Evolutionary conservation across 441 rosid species (phyloP), one percentile per base, ranked within the genome.

Genomic region (Arabidopsis hybrid): DNA sequence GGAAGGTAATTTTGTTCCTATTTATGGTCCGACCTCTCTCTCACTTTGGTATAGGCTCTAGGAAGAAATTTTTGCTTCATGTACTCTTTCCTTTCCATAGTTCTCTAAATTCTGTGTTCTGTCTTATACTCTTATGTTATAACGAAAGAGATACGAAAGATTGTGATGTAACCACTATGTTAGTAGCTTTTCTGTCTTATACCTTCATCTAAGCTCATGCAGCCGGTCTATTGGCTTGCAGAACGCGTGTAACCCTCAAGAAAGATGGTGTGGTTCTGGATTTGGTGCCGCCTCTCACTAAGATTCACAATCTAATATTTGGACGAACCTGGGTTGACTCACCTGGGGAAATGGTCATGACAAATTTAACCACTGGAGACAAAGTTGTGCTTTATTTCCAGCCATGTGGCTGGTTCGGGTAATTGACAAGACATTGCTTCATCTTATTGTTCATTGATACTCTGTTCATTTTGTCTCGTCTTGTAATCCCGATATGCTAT

Each of bases 401-500:
- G 83, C 89, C 91, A 17, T 87, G 91, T 56, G 89, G 93, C 58
- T 89, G 91, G 93, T 89, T 89, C 77, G 93, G 93, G 93, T 85
- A 85, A 46, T 32, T 60, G 13, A 51, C 62, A 60, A 47, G 43
- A 56, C 53, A 47, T 29, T 18, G 65, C 65, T 55, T 16, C 9
- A 35, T 56, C 72, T 45, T 57, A 14, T 10, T 60, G 47, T 40
- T 29, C 16, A 16, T 1, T 47, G 40, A 34, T 55, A 64, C 67
- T 32, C 8, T 50, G 9, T 43, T 46, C 50, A 38, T 31, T 32
- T 6, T 43, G 11, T 31, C 56, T 63, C 63, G 11, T 58, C 65
- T 43, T 67, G 67, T 56, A 49, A 26, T 61, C 11, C n/a, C 13
- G 5, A 60, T 14, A 26, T 77, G 64, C 47, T 53, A 65, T 51